Evolutionary conservation across 352 stramenopile genomes (phyloP).

Genomic region (Globisporangium nagaii): DNA sequence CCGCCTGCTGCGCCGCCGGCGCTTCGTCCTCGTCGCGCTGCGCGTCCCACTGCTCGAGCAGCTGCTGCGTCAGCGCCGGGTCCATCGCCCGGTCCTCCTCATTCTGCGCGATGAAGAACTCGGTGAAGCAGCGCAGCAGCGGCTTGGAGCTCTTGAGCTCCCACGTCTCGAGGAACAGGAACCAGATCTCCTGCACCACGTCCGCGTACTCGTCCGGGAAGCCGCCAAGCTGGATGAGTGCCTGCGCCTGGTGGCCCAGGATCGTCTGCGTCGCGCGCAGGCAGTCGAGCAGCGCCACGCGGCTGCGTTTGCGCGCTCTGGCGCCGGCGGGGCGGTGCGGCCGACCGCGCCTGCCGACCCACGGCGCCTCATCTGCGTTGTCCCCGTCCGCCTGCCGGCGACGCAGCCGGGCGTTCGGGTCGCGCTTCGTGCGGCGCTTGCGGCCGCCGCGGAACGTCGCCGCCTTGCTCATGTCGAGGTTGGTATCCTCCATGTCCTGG

Average conservation of each 20-base stretch:
- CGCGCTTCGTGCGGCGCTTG: constrained; percentile 29
- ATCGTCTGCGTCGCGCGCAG: constrained; percentile 59
- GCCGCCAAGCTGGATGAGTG: constrained; percentile 34
- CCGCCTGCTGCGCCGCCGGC: neutral
- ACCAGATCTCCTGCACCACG: constrained; percentile 60
- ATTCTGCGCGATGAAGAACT: constrained; percentile 39
- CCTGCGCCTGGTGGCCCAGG: constrained; percentile 40
- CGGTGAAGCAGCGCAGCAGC: constrained; percentile 66
- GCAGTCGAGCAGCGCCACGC: constrained; percentile 47
- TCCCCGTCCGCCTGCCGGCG: neutral
- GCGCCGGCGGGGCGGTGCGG: neutral
- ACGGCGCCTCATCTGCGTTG: neutral
- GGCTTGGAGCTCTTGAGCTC: constrained; percentile 46
- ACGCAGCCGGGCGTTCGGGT: constrained; percentile 6
- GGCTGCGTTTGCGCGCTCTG: constrained; percentile 6
- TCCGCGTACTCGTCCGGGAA: constrained; percentile 33
- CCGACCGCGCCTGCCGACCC: neutral
- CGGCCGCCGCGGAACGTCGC: no score
- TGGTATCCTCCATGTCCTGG: constrained; percentile 74
- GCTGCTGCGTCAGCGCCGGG: constrained; percentile 39
- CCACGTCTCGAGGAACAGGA: constrained; percentile 63
- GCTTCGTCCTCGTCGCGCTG: constrained; percentile 26
- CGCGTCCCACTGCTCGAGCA: constrained; percentile 71
- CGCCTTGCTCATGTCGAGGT: constrained; percentile 31
- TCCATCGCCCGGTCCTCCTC: constrained; percentile 42